These are phyloP conservation scores for Shiraia sp. DNA, from an alignment of 2,329 filamentous ascomycete genomes.

Conservation along the genomic window DNA sequence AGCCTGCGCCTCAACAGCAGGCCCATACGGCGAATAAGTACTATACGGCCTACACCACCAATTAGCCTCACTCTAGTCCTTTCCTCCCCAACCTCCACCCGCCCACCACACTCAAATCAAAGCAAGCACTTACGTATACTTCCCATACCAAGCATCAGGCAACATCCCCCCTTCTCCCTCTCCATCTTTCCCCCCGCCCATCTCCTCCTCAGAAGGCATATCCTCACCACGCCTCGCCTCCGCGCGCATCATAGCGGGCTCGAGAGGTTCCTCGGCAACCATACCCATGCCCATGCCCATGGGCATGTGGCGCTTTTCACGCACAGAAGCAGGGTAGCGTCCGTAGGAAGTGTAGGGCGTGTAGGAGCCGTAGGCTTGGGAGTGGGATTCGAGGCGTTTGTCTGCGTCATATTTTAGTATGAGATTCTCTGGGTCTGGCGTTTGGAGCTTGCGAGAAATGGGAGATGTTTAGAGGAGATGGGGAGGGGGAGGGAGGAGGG, in stretches of 20 bases:
- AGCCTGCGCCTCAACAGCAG: background rate
- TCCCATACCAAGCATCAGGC: background rate
- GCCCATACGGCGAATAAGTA: background rate
- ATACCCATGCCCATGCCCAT: no score
- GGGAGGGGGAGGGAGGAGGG: no score
- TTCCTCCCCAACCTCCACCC: background rate
- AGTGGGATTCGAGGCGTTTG: background rate
- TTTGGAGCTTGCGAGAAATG: no score
- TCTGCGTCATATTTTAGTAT: background rate
- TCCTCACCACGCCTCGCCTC: background rate
- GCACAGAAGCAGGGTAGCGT: background rate
- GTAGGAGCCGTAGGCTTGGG: background rate
- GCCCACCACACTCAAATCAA: background rate
- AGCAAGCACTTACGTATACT: background rate
- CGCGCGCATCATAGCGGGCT: no score
- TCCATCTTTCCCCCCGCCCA: background rate
- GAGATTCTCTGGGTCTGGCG: background rate
- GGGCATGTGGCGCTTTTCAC: background rate
- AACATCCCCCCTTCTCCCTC: background rate
- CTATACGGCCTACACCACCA: conserved; percentile 1
- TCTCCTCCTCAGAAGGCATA: background rate
- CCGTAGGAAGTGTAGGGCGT: background rate
- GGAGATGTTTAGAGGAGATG: no score
- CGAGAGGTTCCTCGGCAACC: no score
- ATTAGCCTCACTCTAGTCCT: background rate